Evolutionary conservation across 768 basidiomycete species (phyloP).

Genomic region (Phanerochaete sordida): DNA sequence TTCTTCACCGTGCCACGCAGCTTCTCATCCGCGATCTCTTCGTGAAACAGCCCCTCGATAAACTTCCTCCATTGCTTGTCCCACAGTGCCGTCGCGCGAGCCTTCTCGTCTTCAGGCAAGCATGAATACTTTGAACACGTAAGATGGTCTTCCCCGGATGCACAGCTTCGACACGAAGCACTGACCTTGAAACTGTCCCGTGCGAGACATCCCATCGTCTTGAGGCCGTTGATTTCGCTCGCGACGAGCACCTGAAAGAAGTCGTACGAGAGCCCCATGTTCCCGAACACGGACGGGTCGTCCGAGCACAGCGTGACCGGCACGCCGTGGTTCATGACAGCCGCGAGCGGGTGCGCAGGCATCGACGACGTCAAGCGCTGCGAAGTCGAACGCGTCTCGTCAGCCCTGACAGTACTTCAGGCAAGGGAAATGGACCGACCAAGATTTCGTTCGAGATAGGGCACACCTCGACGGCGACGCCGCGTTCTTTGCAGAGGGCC

Average conservation of each 20-base stretch:
- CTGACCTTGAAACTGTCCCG: constrained; percentile 59
- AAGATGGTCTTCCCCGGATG: not conserved
- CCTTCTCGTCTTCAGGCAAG: constrained; percentile 45
- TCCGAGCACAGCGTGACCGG: constrained; percentile 71
- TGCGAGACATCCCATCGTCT: constrained; percentile 57
- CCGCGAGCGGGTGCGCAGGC: constrained; percentile 74
- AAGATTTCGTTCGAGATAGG: constrained; percentile 85
- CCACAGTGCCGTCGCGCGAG: constrained; percentile 38
- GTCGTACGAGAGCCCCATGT: constrained; percentile 75
- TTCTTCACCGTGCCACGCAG: too few species aligned
- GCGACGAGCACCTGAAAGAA: constrained; percentile 76
- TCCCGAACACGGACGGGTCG: constrained; percentile 75
- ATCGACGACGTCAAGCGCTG: constrained; percentile 76
- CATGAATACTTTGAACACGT: constrained; percentile 45
- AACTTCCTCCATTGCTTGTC: constrained; percentile 47
- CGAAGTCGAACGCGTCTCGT: too few species aligned
- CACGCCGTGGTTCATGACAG: constrained; percentile 69
- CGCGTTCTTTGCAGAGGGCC: constrained; percentile 57
- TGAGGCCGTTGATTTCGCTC: constrained; percentile 63
- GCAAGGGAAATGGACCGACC: constrained; percentile 30
- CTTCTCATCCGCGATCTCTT: not conserved
- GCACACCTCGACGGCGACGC: constrained; percentile 71
- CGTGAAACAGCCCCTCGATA: constrained; percentile 31
- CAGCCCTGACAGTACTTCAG: not conserved
- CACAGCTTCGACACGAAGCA: not conserved